Evolutionary conservation across 148 eudicot species (phyloP).

Genomic region (Tetragonia tetragonoides): DNA sequence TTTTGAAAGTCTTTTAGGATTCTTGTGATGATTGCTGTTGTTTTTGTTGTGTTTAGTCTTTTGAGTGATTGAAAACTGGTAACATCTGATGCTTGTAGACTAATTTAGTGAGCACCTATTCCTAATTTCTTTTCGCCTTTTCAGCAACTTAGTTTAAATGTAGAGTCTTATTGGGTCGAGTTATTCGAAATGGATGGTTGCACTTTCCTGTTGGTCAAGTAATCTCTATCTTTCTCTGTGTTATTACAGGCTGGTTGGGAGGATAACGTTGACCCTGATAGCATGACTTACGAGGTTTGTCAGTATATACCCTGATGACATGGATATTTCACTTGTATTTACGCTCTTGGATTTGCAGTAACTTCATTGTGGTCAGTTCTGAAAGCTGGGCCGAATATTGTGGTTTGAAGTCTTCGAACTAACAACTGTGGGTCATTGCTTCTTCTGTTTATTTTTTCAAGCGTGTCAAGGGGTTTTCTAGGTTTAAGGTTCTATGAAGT

Average conservation of each 20-base stretch:
- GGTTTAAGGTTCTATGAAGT: not conserved
- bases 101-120: not conserved
- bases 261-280: conserved; percentile 66
- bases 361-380: not conserved
- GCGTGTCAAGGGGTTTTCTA: not conserved
- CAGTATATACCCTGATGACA: not conserved
- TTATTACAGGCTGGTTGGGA: conserved; percentile 51
- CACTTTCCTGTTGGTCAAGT: not conserved
- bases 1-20: not conserved
- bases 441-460: not conserved
- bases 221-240: conserved; percentile 4
- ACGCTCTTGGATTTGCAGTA: not conserved
- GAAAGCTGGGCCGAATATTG: not conserved
- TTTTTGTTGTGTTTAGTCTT: not conserved
- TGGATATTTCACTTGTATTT: not conserved
- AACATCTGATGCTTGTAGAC: not conserved
- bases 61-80: not conserved
- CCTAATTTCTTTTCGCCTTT: not conserved
- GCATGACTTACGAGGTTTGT: conserved; percentile 80
- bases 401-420: not conserved
- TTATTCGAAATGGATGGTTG: not conserved
- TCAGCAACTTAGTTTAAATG: not conserved
- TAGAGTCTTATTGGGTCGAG: not conserved
- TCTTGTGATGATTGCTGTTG: not conserved
- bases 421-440: not conserved